A percentile compares a stretch with the other conserved stretches of the same genome.
Conservation (phyloP, 164 flowering plant genomes). For the Magnolia kwangsiensis region DNA sequence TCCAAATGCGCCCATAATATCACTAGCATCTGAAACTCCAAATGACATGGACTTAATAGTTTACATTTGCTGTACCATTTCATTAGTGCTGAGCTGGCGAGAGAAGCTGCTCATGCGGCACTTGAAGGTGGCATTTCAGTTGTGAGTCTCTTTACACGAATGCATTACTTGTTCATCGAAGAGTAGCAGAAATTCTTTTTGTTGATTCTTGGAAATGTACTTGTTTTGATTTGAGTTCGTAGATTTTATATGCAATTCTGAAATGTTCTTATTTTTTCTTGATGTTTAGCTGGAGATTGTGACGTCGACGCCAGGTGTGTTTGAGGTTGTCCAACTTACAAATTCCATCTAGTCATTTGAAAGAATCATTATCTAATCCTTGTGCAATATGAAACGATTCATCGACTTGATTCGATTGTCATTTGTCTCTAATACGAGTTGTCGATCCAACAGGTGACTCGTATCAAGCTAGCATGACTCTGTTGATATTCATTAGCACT, state of each 20-base stretch:
- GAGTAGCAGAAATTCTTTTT: not conserved
- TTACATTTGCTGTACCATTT: not conserved
- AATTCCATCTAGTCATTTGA: not conserved
- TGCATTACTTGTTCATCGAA: not conserved
- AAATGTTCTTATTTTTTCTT: conserved; percentile 7
- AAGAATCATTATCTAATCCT: too few relatives aligned
- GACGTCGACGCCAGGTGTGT: conserved; percentile 70
- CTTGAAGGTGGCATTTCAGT: conserved; percentile 64
- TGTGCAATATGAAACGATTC: not conserved
- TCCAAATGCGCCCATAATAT: not conserved
- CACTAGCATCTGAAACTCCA: not conserved
- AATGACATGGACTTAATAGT: not conserved
- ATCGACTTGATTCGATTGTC: not conserved
- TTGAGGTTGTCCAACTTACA: conserved; percentile 49
- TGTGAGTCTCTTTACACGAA: conserved; percentile 38
- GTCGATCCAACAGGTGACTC: not conserved
- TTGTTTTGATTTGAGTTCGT: not conserved
- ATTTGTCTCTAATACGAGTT: not conserved
- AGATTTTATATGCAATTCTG: not conserved
- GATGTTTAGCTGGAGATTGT: conserved; percentile 67
- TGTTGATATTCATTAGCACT: not conserved
- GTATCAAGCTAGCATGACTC: not conserved
- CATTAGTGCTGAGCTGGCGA: conserved; percentile 58
- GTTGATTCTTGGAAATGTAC: not conserved
- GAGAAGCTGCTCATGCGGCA: conserved; percentile 71